Conservation (phyloP, 305 asterid species). For the Salvia sclarea region DNA sequence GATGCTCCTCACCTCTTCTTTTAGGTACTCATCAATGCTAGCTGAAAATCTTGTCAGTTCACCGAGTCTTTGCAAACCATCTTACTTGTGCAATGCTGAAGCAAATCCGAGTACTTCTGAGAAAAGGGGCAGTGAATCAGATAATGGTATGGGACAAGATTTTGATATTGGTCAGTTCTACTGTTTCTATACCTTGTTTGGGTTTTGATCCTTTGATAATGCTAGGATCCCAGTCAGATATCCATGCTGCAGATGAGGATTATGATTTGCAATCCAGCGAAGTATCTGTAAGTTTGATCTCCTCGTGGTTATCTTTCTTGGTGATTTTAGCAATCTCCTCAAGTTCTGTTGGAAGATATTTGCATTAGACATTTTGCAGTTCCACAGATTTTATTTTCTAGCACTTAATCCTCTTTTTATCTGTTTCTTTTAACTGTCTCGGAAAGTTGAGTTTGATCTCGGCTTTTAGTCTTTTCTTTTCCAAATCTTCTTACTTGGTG, state of each 20-base stretch:
- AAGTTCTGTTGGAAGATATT: constrained; percentile 8
- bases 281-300: constrained; percentile 64
- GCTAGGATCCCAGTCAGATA: constrained; percentile 75
- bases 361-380: constrained; percentile 17
- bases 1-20: constrained; percentile 23
- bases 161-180: constrained; percentile 24
- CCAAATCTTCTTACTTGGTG: not conserved
- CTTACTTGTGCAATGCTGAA: constrained; percentile 43
- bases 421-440: constrained; percentile 14
- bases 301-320: constrained; percentile 30
- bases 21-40: constrained; percentile 96
- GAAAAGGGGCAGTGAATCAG: constrained; percentile 49
- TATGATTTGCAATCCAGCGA: constrained; percentile 66
- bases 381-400: constrained; percentile 1
- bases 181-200: constrained; percentile 25
- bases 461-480: constrained; percentile 1
- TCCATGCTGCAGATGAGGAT: constrained; percentile 72
- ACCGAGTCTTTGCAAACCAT: constrained; percentile 48
- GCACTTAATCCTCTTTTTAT: constrained; percentile 22
- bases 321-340: not conserved
- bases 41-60: constrained; percentile 93
- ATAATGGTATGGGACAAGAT: constrained; percentile 48
- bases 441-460: constrained; percentile 4
- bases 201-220: constrained; percentile 42
- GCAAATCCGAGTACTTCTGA: constrained; percentile 43